A percentile compares a stretch with the other conserved stretches of the same genome.
Conservation (phyloP, 2,329 filamentous ascomycete species). For the Akanthomyces muscarius region DNA sequence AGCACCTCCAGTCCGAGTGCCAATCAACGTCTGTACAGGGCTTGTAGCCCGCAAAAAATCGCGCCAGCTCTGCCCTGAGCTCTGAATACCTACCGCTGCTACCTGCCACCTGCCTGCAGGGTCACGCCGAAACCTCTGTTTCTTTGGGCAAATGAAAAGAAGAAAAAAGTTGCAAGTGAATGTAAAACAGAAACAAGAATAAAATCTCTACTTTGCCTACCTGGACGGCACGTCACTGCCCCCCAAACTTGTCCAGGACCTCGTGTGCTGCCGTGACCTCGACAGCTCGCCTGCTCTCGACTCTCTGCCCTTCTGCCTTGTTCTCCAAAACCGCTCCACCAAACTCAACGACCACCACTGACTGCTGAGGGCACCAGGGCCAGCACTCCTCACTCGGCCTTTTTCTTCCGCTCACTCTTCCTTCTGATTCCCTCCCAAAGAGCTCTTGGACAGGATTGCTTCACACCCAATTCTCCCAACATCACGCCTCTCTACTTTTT, state of each 20-base stretch:
- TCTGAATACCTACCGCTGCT: no score
- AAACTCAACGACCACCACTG: neutral
- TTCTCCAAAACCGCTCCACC: conserved; percentile 7
- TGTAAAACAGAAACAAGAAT: neutral
- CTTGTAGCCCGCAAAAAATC: neutral
- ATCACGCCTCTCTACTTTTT: conserved; percentile 20
- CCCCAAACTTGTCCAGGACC: neutral
- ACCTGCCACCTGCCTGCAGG: neutral
- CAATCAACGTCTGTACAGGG: neutral
- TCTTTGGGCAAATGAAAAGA: neutral
- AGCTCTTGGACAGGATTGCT: conserved; percentile 26
- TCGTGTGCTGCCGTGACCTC: neutral
- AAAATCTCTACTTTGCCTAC: neutral
- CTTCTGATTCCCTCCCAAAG: conserved; percentile 24
- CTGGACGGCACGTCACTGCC: neutral
- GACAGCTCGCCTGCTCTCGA: neutral
- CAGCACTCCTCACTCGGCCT: conserved; percentile 5
- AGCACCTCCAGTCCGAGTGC: no score
- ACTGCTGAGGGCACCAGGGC: neutral
- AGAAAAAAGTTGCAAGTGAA: neutral
- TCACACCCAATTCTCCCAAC: conserved; percentile 23
- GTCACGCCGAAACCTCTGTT: neutral
- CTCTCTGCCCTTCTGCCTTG: neutral
- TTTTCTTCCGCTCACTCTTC: conserved; percentile 19
- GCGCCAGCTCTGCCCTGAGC: neutral